A percentile compares a stretch with the other conserved stretches of the same genome.
Conservation (phyloP, 2,329 filamentous ascomycete species). For the Fusarium tanahbumbuense region DNA sequence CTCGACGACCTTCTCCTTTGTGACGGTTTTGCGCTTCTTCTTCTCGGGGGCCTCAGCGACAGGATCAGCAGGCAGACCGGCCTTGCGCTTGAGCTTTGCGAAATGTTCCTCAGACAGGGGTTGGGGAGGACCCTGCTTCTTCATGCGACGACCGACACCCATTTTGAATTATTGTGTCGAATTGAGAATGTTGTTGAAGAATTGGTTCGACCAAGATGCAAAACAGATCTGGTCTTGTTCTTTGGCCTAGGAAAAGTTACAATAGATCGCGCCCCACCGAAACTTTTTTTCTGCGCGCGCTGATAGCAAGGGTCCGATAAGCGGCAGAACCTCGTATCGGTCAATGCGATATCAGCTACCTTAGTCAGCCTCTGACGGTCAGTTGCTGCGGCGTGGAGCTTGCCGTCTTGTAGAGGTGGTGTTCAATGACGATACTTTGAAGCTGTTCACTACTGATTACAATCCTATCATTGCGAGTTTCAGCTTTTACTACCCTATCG, state of each 20-base stretch:
- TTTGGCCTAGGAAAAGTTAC: slow-evolving; percentile 39
- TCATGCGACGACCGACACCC: slow-evolving; percentile 92
- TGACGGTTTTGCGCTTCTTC: slow-evolving; percentile 58
- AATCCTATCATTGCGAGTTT: neutral
- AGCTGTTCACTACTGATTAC: slow-evolving; percentile 1
- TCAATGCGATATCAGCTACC: accelerated
- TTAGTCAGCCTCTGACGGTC: slow-evolving; percentile 41
- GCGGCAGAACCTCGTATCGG: slow-evolving; percentile 51
- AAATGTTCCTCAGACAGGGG: slow-evolving; percentile 83
- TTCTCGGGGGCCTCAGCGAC: slow-evolving; percentile 72
- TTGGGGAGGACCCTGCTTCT: slow-evolving; percentile 91
- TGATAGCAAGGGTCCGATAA: slow-evolving; percentile 49
- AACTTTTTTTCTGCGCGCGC: slow-evolving; percentile 53
- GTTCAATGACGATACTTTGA: slow-evolving; percentile 37
- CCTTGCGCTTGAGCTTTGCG: slow-evolving; percentile 87
- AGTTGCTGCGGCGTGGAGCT: slow-evolving; percentile 27
- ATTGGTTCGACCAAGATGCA: slow-evolving; percentile 33
- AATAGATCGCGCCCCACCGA: slow-evolving; percentile 50
- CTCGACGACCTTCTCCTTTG: slow-evolving; percentile 50
- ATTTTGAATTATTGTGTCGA: slow-evolving; percentile 62
- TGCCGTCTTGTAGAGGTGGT: slow-evolving; percentile 13
- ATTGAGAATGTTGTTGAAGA: slow-evolving; percentile 15
- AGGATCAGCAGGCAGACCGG: slow-evolving; percentile 72
- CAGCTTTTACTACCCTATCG: neutral
- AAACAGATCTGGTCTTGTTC: slow-evolving; percentile 34